phyloP scores from a whole-genome alignment of 495 filamentous ascomycete species.

The Penicillium coprophilum region DNA sequence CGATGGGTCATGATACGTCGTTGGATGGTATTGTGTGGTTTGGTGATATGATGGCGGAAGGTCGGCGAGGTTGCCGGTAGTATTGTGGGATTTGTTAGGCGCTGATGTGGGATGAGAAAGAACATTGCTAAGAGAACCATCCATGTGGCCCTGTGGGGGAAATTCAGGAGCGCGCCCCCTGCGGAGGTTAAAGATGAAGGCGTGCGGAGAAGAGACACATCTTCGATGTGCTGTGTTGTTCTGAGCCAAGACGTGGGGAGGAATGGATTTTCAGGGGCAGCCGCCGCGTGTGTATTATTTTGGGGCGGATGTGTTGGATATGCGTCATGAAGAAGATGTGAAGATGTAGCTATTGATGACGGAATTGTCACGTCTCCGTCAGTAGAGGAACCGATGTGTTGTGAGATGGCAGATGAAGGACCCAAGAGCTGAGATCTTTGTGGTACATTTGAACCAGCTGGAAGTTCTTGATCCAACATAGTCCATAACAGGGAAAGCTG shows the following conservation, averaged over 20 bases:
- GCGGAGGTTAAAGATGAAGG: constrained; percentile 36
- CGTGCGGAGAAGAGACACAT: constrained; percentile 32
- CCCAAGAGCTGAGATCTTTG: constrained; percentile 8
- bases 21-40: constrained; percentile 28
- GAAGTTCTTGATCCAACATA: constrained; percentile 15
- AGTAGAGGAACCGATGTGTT: constrained; percentile 12
- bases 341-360: constrained; percentile 5
- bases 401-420: constrained; percentile 14
- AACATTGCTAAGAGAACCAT: constrained; percentile 14
- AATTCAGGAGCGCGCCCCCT: constrained; percentile 24
- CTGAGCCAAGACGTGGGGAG: constrained; percentile 37
- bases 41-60: constrained; percentile 29
- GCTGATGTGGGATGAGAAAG: constrained; percentile 26
- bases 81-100: constrained; percentile 25
- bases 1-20: constrained; percentile 33
- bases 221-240: constrained; percentile 31
- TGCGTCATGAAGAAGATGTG: constrained; percentile 15
- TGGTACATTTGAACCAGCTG: neutral
- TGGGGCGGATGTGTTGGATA: constrained; percentile 1
- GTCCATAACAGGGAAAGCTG: constrained; percentile 39
- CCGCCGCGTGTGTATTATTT: constrained; percentile 1
- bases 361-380: constrained; percentile 11
- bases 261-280: constrained; percentile 23
- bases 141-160: constrained; percentile 24
- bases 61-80: constrained; percentile 26